These are phyloP conservation scores for Durotheca rogersii DNA, from an alignment of 495 filamentous ascomycete genomes.

Conservation along the genomic window DNA sequence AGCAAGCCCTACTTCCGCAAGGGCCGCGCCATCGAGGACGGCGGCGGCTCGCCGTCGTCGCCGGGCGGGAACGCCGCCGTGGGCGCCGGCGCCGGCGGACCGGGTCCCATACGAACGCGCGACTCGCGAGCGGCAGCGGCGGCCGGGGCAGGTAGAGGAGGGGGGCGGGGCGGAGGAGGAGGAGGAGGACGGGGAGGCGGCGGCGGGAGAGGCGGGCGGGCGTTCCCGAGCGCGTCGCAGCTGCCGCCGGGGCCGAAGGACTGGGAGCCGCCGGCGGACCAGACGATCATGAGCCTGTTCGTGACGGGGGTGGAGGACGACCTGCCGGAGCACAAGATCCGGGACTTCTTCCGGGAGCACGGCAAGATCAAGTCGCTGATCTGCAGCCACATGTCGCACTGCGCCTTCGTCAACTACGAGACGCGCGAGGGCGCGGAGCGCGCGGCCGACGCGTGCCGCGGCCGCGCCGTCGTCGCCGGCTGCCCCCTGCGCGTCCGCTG, in stretches of 20 bases:
- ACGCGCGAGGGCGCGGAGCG: slow-evolving; percentile 78
- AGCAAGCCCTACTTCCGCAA: slow-evolving; percentile 95
- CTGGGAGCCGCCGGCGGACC: slow-evolving; percentile 78
- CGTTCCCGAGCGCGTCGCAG: slow-evolving; percentile 69
- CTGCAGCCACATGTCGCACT: slow-evolving; percentile 95
- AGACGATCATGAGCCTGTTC: slow-evolving; percentile 85
- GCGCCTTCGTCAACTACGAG: slow-evolving; percentile 92
- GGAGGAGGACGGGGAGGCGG: slow-evolving; percentile 33
- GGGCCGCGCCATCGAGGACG: slow-evolving; percentile 64
- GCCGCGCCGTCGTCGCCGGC: slow-evolving; percentile 77
- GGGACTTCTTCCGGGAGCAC: slow-evolving; percentile 84
- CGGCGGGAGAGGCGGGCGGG: slow-evolving; percentile 52
- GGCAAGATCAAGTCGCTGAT: slow-evolving; percentile 86
- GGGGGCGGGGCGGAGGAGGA: slow-evolving; percentile 49
- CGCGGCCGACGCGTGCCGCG: slow-evolving; percentile 81
- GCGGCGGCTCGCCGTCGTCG: no score
- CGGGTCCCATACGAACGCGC: no score
- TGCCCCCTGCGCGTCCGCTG: slow-evolving; percentile 87
- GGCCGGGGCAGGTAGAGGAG: slow-evolving; percentile 44
- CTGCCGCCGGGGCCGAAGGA: slow-evolving; percentile 79
- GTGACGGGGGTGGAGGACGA: slow-evolving; percentile 96
- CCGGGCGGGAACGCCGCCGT: slow-evolving; percentile 51
- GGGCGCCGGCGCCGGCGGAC: slow-evolving; percentile 40
- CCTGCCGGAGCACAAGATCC: slow-evolving; percentile 84
- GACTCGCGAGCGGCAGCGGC: no score